These are phyloP conservation scores for Rhododendron vialii DNA, from an alignment of 148 eudicot genomes.

Conservation along the genomic window DNA sequence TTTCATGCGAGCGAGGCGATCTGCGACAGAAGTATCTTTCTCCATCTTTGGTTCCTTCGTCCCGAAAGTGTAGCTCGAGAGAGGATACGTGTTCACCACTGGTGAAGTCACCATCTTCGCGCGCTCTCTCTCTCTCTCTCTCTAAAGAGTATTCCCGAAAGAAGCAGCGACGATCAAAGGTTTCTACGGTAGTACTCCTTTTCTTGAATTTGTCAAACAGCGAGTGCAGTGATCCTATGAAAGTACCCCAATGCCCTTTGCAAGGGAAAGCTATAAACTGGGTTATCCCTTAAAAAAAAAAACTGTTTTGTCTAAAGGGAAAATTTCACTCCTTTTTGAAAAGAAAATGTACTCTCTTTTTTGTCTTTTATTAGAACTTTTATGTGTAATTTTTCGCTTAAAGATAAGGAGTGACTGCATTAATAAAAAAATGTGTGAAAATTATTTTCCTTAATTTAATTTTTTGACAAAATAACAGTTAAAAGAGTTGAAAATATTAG, in stretches of 20 bases:
- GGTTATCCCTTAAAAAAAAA: no score
- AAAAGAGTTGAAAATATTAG: no score
- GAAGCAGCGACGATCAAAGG: neutral
- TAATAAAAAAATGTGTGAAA: no score
- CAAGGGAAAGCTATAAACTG: neutral
- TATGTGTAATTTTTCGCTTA: no score
- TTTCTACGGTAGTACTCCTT: neutral
- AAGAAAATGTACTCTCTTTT: no score
- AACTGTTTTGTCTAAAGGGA: no score
- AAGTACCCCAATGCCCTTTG: neutral
- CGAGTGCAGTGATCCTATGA: neutral
- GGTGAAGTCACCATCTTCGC: constrained; percentile 40
- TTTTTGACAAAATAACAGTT: no score
- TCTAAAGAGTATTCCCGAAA: neutral
- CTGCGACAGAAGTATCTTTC: constrained; percentile 87
- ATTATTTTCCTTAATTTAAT: no score
- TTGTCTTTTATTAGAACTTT: no score
- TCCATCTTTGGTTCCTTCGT: constrained; percentile 85
- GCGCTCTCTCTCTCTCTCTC: constrained; percentile 3
- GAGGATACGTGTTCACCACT: constrained; percentile 67
- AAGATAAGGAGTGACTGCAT: no score
- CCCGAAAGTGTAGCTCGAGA: constrained; percentile 80
- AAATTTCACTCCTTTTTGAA: no score
- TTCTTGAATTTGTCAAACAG: neutral
- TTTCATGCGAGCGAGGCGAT: constrained; percentile 92